Conservation (phyloP, 2,329 filamentous ascomycete species). For the Botrytis elliptica region DNA sequence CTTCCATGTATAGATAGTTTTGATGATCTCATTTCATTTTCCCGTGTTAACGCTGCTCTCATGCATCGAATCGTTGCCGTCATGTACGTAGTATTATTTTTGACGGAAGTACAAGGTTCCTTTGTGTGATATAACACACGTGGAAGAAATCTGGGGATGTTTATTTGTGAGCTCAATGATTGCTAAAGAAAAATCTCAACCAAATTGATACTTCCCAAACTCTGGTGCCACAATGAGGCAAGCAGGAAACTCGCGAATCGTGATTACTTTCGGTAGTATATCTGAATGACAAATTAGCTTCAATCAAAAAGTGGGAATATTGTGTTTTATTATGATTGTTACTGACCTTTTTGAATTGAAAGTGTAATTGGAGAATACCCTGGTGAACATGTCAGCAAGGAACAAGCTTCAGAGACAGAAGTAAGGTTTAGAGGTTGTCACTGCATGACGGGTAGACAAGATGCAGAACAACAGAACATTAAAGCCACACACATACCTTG, state of each 20-base stretch:
- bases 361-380: slow-evolving; percentile 95
- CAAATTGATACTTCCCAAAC: slow-evolving; percentile 23
- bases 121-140: slow-evolving; percentile 29
- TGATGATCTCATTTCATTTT: slow-evolving; percentile 14
- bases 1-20: not conserved
- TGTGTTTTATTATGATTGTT: slow-evolving; percentile 22
- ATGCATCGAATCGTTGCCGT: slow-evolving; percentile 24
- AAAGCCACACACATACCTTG: slow-evolving; percentile 63
- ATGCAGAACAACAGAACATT: not conserved
- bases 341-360: slow-evolving; percentile 94
- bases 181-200: slow-evolving; percentile 31
- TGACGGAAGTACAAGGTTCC: slow-evolving; percentile 24
- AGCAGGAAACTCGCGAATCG: slow-evolving; percentile 11
- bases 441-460: slow-evolving; percentile 8
- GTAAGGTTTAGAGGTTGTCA: slow-evolving; percentile 7
- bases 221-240: slow-evolving; percentile 8
- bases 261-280: slow-evolving; percentile 55
- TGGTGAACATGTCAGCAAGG: slow-evolving; percentile 44
- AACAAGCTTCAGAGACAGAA: slow-evolving; percentile 10
- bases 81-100: slow-evolving; percentile 22
- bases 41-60: slow-evolving; percentile 6
- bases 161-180: slow-evolving; percentile 29
- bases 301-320: slow-evolving; percentile 11
- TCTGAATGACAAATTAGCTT: slow-evolving; percentile 40
- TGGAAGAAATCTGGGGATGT: slow-evolving; percentile 28